A percentile compares a stretch with the other conserved stretches of the same genome.
Conservation (phyloP, 805 yeast genomes). For the Brettanomyces bruxellensis region DNA sequence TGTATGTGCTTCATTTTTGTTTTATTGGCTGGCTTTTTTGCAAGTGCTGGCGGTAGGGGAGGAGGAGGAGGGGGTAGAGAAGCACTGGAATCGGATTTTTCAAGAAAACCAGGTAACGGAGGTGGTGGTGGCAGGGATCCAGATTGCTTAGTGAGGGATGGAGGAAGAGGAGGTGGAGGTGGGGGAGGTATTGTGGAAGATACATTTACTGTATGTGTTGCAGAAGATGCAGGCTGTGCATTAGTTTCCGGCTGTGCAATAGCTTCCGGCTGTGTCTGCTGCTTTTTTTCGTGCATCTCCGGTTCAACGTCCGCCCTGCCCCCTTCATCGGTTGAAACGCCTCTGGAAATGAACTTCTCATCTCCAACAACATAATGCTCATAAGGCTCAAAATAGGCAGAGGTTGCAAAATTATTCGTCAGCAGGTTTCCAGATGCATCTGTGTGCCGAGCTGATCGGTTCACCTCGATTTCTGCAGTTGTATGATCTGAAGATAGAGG, state of each 20-base stretch:
- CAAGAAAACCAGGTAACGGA: conserved; percentile 15
- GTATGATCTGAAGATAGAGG: neutral
- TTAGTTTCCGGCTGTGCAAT: too few relatives aligned
- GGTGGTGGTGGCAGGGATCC: conserved; percentile 28
- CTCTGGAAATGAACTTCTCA: too few relatives aligned
- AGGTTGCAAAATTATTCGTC: conserved; percentile 8
- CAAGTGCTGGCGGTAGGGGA: conserved; percentile 9
- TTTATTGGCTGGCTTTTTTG: conserved; percentile 11
- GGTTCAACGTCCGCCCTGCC: too few relatives aligned
- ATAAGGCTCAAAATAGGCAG: conserved; percentile 15
- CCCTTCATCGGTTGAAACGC: too few relatives aligned
- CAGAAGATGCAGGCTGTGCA: too few relatives aligned
- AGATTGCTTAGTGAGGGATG: conserved; percentile 14
- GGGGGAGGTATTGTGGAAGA: conserved; percentile 4
- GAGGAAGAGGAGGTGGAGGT: conserved; percentile 10
- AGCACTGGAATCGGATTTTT: conserved; percentile 7
- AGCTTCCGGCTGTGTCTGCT: neutral
- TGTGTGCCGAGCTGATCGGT: neutral
- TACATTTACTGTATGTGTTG: too few relatives aligned
- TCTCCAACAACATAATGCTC: conserved; percentile 14
- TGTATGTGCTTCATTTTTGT: conserved; percentile 65
- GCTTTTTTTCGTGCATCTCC: too few relatives aligned
- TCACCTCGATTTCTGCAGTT: too few relatives aligned
- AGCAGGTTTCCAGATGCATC: conserved; percentile 1
- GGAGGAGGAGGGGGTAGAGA: conserved; percentile 24